Base-by-base conservation (phyloP, 148 eudicot genomes). In the Rhododendron griersonianum region DNA sequence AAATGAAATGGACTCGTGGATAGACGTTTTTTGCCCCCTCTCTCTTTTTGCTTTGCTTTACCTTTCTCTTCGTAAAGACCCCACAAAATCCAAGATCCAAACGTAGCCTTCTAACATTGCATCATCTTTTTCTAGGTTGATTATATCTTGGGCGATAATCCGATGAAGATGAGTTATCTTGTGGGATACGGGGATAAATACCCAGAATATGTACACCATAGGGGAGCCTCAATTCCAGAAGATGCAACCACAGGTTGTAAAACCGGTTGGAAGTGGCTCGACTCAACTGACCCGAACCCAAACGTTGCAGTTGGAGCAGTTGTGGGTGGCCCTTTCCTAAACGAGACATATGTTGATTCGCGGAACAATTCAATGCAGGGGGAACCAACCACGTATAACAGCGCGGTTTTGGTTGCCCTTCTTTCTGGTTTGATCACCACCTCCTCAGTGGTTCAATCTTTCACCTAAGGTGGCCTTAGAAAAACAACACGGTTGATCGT, bases 191-290 rank as follows among this genome's bases (percentile, higher is more conserved):
- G 98, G 13, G 95, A 97, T 71, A 91, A 93, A 33, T 97, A 90
- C 86, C 98, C 99, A 51, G 81, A 93, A 82, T 93, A 45, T 69
- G 98, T 97, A 71, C 99, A 97, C 86, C 98, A 95, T 44, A 91
- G 98, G 85, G 98, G 99, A 65, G 98, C 99, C 86, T 97, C 99
- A 23, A 97, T 97, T 47, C 98, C 99, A 18, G 84, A 83, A 37
- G 90, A 93, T 84, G 92, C 91, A 59, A 88, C 85, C 23, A 83
- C 98, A 0, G 87, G 90, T 9, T 97, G 98, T 87, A 87, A 87
- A 1, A 92, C 93, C 4, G 99, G 96, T 21, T 94, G 90, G 84
- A 84, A 92, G 83, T 97, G 91, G 91, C 96, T 97, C 30, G 55
- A 83, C 0, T 90, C 96, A 5, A 45, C 90, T 1, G 25, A 93